These are phyloP conservation scores for Apostasia shenzhenica DNA, from an alignment of 106 monocot species.

Conservation along the genomic window DNA sequence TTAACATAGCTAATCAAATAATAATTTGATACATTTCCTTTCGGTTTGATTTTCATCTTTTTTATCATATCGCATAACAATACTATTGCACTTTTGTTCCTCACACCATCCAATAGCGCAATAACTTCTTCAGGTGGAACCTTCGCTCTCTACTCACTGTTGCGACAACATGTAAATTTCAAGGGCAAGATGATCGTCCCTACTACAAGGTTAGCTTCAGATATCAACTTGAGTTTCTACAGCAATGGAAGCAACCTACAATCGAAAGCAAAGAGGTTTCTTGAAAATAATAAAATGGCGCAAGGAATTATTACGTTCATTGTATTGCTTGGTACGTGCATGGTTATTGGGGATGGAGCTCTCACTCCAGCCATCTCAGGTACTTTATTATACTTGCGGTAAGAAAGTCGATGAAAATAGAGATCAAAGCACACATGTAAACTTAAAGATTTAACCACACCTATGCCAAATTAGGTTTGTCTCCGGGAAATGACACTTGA, in stretches of 20 bases:
- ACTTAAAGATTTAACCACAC: too few species aligned
- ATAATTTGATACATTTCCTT: too few species aligned
- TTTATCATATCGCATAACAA: background rate
- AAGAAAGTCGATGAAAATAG: background rate
- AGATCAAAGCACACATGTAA: too few species aligned
- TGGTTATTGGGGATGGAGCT: conserved; percentile 41
- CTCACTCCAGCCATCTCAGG: conserved; percentile 51
- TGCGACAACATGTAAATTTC: conserved; percentile 46
- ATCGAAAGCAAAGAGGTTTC: conserved; percentile 16
- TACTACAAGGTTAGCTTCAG: conserved; percentile 16
- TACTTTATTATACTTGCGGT: background rate
- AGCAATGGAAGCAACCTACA: conserved; percentile 14
- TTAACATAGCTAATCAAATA: too few species aligned
- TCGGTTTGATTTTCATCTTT: background rate
- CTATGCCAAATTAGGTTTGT: too few species aligned
- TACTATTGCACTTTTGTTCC: too few species aligned
- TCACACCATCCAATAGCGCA: background rate
- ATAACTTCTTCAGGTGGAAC: conserved; percentile 35
- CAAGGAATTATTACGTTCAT: conserved; percentile 19
- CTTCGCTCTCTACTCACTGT: conserved; percentile 54
- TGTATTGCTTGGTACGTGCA: conserved; percentile 36
- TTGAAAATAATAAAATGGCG: conserved; percentile 26
- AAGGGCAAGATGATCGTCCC: conserved; percentile 29
- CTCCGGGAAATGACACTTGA: too few species aligned
- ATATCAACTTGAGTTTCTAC: conserved; percentile 28